Conservation (phyloP, 495 filamentous ascomycete species). For the Xylaria grammica region DNA sequence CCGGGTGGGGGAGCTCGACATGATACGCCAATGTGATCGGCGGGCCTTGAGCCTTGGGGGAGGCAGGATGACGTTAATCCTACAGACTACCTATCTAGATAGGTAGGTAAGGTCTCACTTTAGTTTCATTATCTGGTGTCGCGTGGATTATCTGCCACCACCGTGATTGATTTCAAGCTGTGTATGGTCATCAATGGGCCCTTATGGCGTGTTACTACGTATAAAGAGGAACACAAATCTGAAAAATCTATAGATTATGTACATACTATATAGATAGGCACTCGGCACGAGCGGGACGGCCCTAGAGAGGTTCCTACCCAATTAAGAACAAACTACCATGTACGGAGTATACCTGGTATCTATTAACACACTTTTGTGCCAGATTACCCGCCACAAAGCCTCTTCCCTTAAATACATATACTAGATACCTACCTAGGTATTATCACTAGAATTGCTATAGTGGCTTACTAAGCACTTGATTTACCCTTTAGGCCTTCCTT, state of each 20-base stretch:
- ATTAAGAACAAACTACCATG: neutral
- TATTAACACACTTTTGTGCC: too few relatives aligned
- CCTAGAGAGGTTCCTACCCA: neutral
- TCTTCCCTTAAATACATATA: too few relatives aligned
- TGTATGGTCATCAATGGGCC: neutral
- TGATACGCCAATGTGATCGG: constrained; percentile 15
- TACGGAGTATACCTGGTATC: too few relatives aligned
- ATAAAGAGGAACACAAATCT: neutral
- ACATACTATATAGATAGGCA: neutral
- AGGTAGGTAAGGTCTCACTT: neutral
- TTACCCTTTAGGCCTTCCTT: neutral
- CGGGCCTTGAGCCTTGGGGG: too few relatives aligned
- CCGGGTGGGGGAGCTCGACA: neutral
- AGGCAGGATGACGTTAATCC: constrained; percentile 20
- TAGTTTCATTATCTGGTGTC: constrained; percentile 3
- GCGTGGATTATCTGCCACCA: constrained; percentile 7
- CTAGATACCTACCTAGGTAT: too few relatives aligned
- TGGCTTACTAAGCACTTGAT: neutral
- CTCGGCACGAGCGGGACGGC: neutral
- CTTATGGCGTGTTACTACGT: neutral
- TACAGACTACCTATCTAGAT: too few relatives aligned
- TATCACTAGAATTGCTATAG: too few relatives aligned
- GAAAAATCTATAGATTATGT: neutral
- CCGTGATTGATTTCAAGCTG: neutral
- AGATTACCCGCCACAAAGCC: too few relatives aligned